Evolutionary conservation across 177 flowering plant species (phyloP), one percentile per base, ranked within the genome.

Genomic region (Vitis hybrid): DNA sequence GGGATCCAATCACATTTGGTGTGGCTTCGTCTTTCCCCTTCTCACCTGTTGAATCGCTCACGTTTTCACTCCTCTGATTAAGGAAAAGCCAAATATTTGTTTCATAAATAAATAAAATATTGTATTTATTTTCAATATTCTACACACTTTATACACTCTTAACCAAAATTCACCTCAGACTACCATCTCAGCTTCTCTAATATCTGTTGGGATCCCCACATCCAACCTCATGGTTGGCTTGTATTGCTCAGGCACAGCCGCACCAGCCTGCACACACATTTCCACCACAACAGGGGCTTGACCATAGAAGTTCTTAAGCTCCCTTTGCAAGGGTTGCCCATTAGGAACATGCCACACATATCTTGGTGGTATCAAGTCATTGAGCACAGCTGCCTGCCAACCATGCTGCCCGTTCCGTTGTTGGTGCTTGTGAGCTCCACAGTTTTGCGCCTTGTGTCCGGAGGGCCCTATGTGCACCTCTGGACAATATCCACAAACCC

Each of bases 281-380:
- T 95, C 99, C 62, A 95, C 98, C 59, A 95, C 91, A 8, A 85
- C 97, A 58, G 98, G 99, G 46, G 99, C 98, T 71, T 91, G 92
- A 20, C 99, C 98, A 67, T 95, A 95, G 70, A 91, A 95, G 72
- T 63, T 84, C 75, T 87, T 81, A 0, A 95, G 87, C 81, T 95
- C 98, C 18, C 84, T 24, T 49, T 79, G 79, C 78, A 95, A 50
- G 4, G 89, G 87, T 3, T 87, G 91, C 32, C 90, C 86, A 30
- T 77, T 63, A 18, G 98, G 98, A 12, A 93, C 91, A 80, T 96
- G 99, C 99, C 97, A 96, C 63, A 96, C 99, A 64, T 80, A 92
- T 74, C 88, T 85, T 0, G 98, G 97, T 0, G 99, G 98, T 73
- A 96, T 92, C 81, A 95, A 77, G 77, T 95, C 96, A 71, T 95